Percentiles rank a stretch among this genome's conserved stretches.
These are phyloP conservation scores for Penicillium canescens DNA, from an alignment of 495 filamentous ascomycete species.

Conservation along the genomic window DNA sequence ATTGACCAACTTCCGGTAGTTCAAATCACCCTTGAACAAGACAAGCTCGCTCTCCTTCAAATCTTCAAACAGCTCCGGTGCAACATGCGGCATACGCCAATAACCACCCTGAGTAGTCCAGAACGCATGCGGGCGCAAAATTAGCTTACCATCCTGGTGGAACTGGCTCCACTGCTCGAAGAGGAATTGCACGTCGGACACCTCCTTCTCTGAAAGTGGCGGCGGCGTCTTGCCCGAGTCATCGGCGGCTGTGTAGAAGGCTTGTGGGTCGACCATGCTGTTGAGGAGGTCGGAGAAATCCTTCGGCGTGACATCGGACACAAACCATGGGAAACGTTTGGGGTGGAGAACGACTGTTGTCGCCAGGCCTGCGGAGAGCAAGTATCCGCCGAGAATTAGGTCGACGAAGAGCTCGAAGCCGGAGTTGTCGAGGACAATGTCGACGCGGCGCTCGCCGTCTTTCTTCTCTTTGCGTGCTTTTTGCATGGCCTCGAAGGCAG, in stretches of 20 bases:
- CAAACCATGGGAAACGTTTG: conserved; percentile 96
- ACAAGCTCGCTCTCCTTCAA: conserved; percentile 85
- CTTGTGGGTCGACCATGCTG: conserved; percentile 69
- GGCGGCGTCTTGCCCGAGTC: conserved; percentile 59
- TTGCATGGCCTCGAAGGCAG: conserved; percentile 69
- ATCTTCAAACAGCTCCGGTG: conserved; percentile 69
- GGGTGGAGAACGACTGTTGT: conserved; percentile 88
- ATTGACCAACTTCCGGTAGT: conserved; percentile 86
- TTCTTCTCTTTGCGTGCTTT: conserved; percentile 58
- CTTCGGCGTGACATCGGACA: conserved; percentile 84
- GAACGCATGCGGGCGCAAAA: conserved; percentile 78
- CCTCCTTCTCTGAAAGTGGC: conserved; percentile 66
- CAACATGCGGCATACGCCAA: conserved; percentile 77
- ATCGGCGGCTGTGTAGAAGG: conserved; percentile 75
- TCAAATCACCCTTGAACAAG: conserved; percentile 95
- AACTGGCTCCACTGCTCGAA: conserved; percentile 78
- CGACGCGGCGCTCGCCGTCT: conserved; percentile 64
- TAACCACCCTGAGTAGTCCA: conserved; percentile 86
- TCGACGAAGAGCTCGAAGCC: conserved; percentile 97
- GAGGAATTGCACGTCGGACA: conserved; percentile 67
- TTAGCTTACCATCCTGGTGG: conserved; percentile 78
- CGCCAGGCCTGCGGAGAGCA: conserved; percentile 77
- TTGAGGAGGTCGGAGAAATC: conserved; percentile 82
- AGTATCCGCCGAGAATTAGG: conserved; percentile 84
- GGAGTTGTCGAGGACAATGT: conserved; percentile 94